Percentiles rank a stretch among this genome's conserved stretches.
These are phyloP conservation scores for Lachancea meyersii DNA, from an alignment of 805 yeast genomes.

Conservation along the genomic window DNA sequence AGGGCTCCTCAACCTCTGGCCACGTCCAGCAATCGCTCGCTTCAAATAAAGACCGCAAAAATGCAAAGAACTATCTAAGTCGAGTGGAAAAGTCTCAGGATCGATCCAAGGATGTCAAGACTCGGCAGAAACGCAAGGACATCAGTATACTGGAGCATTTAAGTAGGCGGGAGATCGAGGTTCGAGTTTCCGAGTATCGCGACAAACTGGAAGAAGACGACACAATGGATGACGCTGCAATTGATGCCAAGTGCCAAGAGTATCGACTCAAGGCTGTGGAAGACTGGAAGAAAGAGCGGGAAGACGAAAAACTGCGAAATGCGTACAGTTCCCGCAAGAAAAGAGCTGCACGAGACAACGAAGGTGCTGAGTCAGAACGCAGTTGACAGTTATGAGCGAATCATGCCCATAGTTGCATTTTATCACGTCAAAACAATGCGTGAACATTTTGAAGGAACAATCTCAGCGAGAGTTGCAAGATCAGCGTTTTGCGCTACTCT, in stretches of 20 bases:
- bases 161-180: conserved; percentile 23
- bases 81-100: conserved; percentile 10
- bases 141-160: conserved; percentile 16
- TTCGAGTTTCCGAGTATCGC: conserved; percentile 25
- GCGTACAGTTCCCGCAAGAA: conserved; percentile 5
- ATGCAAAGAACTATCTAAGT: conserved; percentile 5
- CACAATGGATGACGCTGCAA: conserved; percentile 13
- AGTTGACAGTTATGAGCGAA: background rate
- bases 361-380: background rate
- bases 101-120: background rate
- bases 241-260: conserved; percentile 19
- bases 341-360: background rate
- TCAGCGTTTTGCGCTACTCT: too few relatives aligned
- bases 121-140: conserved; percentile 4
- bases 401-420: too few relatives aligned
- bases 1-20: conserved; percentile 33
- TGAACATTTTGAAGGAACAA: too few relatives aligned
- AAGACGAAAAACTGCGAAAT: conserved; percentile 7
- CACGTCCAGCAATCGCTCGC: conserved; percentile 30
- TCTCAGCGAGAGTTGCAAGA: too few relatives aligned
- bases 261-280: conserved; percentile 13
- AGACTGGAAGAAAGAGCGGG: conserved; percentile 10
- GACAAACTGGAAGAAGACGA: conserved; percentile 25
- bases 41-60: conserved; percentile 10
- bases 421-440: too few relatives aligned